Evolutionary conservation across 2,329 filamentous ascomycete species (phyloP).

Genomic region (Neophaeococcomyces aloes): DNA sequence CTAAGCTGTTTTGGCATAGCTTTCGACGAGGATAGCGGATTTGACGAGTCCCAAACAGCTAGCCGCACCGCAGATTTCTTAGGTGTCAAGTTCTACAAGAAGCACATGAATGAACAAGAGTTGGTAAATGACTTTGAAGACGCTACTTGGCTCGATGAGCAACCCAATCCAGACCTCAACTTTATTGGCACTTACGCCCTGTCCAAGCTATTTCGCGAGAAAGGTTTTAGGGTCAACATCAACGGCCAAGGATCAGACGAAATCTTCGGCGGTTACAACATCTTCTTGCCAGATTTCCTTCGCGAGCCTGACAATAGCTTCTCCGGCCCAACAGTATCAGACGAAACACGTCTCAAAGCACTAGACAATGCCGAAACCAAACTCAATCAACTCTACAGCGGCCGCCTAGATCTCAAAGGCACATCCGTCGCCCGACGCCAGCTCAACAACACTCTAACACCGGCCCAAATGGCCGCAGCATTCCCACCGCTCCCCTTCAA

Average conservation of each 20-base stretch:
- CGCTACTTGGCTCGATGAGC: constrained; percentile 37
- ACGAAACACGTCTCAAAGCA: not conserved
- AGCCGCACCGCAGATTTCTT: constrained; percentile 40
- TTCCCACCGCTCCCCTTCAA: constrained; percentile 27
- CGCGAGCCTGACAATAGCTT: constrained; percentile 38
- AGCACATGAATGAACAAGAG: constrained; percentile 34
- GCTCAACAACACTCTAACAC: constrained; percentile 32
- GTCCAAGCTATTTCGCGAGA: constrained; percentile 34
- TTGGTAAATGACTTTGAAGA: constrained; percentile 36
- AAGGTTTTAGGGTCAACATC: constrained; percentile 45
- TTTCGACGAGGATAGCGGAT: constrained; percentile 40
- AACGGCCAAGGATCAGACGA: constrained; percentile 46
- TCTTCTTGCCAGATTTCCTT: constrained; percentile 39
- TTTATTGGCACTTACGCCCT: constrained; percentile 43
- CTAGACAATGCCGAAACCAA: constrained; percentile 19
- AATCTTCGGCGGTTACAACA: constrained; percentile 44
- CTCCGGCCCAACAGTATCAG: not conserved
- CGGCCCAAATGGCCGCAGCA: constrained; percentile 28
- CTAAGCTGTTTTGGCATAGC: constrained; percentile 43
- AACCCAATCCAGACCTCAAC: constrained; percentile 42
- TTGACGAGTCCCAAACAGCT: constrained; percentile 42
- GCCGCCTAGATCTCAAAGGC: constrained; percentile 12
- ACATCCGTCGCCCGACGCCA: constrained; percentile 26
- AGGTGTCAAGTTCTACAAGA: constrained; percentile 36
- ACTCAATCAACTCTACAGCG: constrained; percentile 4